Conservation (phyloP, 2,329 filamentous ascomycete species). For the Cladosporium sp. region DNA sequence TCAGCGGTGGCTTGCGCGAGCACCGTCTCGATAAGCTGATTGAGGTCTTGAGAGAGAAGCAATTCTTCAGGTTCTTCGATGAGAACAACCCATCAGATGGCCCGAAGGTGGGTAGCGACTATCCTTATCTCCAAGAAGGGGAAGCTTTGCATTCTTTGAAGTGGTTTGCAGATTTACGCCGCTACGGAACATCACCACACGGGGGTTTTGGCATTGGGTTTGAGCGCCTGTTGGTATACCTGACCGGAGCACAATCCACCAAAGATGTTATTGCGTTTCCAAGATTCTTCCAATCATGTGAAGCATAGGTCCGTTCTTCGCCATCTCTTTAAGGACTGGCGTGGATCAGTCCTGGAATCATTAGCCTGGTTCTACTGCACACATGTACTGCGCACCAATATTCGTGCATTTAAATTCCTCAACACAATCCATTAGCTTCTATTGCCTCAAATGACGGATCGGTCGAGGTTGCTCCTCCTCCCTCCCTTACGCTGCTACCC, state of each 20-base stretch:
- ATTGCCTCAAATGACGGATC: too few species aligned
- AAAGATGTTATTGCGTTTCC: not conserved
- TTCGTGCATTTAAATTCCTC: too few species aligned
- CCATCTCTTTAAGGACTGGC: too few species aligned
- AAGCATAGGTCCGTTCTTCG: not conserved
- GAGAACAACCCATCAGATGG: not conserved
- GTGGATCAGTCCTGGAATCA: too few species aligned
- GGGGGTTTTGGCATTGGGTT: not conserved
- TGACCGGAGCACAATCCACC: not conserved
- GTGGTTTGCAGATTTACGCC: conserved; percentile 1
- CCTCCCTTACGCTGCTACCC: too few species aligned
- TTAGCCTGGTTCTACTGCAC: too few species aligned
- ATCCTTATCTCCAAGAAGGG: not conserved
- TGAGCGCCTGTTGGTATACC: not conserved
- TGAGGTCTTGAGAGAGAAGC: not conserved
- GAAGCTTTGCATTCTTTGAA: not conserved
- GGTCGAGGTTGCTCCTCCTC: too few species aligned
- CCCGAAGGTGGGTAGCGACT: not conserved
- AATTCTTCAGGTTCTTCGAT: not conserved
- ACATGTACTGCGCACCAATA: too few species aligned
- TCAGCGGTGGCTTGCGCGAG: not conserved
- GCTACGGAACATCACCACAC: not conserved
- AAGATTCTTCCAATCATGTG: not conserved
- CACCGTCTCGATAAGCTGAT: not conserved
- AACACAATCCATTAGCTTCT: too few species aligned